Evolutionary conservation across 2,329 filamentous ascomycete species (phyloP), one percentile per base, ranked within the genome.

Genomic region (Microascus cirrosus): DNA sequence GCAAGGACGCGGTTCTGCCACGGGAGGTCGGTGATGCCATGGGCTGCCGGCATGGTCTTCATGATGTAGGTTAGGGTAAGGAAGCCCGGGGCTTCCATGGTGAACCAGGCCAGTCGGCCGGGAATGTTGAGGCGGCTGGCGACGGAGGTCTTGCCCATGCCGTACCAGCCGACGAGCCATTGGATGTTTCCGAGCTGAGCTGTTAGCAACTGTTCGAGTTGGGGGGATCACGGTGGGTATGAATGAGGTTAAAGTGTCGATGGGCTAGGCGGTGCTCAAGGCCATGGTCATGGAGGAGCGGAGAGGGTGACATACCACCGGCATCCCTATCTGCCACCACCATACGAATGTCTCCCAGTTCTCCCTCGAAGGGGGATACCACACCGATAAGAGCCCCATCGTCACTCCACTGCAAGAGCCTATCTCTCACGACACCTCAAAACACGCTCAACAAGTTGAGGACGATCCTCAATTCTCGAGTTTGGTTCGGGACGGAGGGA

Each of bases 141-240:
- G 20, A 84, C 79, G 3, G 90, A 95, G 2, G 92, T 96, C 73
- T 97, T 97, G 70, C 94, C 94, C 76, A 93, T 90, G 55, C 89
- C 89, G 70, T 96, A 94, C 80, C 83, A 96, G 58, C 83, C 80
- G n/a, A 79, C 74, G 58, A 85, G 60, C 86, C 87, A 95, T 82
- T 96, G 91, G 24, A 82, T 56, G 1, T 83, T 80, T 0, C 85
- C 85, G 62, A 90, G 67, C 90, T 61, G 57, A 52, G 45, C 20
- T 20, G 45, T 50, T 13, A 50, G 45, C 45, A 12, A n/a, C 6
- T n/a, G 10, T 42, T 13, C 15, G 10, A 12, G 36, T 3, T 13
- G 10, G 36, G 10, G 18, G 4, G 3, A 13, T 42, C 3, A n/a
- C 13, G 4, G 18, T 4, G 36, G 36, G 28, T 8, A 32, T 32